Base-by-base conservation (phyloP, 1,284 basidiomycete species). In the Grifola frondosa region DNA sequence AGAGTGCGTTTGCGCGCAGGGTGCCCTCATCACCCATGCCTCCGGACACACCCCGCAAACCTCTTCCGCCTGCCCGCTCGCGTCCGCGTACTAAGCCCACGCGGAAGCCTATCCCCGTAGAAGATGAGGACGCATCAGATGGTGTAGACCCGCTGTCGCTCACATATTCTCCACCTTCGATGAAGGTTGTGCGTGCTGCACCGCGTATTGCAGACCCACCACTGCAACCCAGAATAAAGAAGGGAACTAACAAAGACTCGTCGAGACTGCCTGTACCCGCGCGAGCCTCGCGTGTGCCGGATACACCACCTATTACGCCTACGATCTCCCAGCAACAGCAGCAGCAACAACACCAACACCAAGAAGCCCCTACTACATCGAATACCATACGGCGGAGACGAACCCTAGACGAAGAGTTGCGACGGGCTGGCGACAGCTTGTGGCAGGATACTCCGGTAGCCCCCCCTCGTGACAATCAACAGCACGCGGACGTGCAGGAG, bases 381-480 rank as follows among this genome's bases (percentile, higher is more conserved):
- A 51, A 50, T 32, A 63, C 62, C 33, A 49, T 36, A 11, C 62
- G 56, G 40, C 56, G 65, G n/a, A 68, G 73, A 37, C 64, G 68
- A 40, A 87, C 84, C 2, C 66, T 88, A 10, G 81, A 86, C 42
- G 74, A 85, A 44, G 85, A 88, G 60, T 47, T 88, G 15, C 73
- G 73, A 15, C 64, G 60, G 35, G 80, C 77, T 2, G 65, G 67
- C 13, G 61, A 65, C 29, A 56, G 51, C 15, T 51, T 67, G 26
- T 63, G 62, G 52, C 54, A 51, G 22, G 55, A 55, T 16, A 43
- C 59, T 22, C 46, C 46, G 11, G 51, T 50, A 23, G 48, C 47
- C 37, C 31, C n/a, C 28, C 28, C 26, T 13, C 53, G 58, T 10
- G 60, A 56, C 12, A 58, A 59, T 0, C 66, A 64, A 32, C 56